Percentiles rank a stretch among this genome's conserved stretches.
These are phyloP conservation scores for Magnaporthiopsis rhizophila DNA, from an alignment of 2,329 filamentous ascomycete genomes.

Conservation along the genomic window DNA sequence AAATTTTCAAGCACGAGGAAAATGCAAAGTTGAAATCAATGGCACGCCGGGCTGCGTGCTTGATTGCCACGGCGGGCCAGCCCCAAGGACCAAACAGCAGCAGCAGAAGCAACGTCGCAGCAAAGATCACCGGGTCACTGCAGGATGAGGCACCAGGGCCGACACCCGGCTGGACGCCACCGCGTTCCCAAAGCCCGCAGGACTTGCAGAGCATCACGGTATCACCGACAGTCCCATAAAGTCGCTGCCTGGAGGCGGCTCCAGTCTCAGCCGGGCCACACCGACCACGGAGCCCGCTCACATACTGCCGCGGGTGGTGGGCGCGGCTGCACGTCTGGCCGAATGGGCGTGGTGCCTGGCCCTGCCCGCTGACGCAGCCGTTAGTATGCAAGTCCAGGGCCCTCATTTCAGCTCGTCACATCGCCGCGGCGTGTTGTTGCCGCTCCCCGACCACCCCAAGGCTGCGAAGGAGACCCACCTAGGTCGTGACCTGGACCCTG, in stretches of 20 bases:
- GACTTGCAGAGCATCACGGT: not conserved
- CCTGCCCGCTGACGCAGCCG: not conserved
- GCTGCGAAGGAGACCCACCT: not conserved
- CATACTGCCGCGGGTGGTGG: not conserved
- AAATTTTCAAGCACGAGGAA: not conserved
- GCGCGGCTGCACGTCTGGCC: not conserved
- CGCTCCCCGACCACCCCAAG: no score
- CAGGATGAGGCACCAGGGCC: not conserved
- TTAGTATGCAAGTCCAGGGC: not conserved
- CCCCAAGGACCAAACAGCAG: not conserved
- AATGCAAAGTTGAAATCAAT: not conserved
- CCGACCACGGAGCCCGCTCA: not conserved
- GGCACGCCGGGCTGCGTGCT: not conserved
- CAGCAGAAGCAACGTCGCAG: not conserved
- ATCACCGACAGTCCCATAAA: not conserved
- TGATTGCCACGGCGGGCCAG: not conserved
- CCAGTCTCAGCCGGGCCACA: no score
- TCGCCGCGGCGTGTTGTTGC: not conserved
- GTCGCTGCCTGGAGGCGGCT: not conserved
- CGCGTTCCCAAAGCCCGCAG: not conserved
- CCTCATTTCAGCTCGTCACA: not conserved
- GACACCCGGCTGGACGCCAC: not conserved
- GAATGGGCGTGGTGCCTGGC: no score
- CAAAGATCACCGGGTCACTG: not conserved
- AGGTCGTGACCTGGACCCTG: not conserved